phyloP scores from a whole-genome alignment of 2,329 filamentous ascomycete species.

The Neofusicoccum laricinum region DNA sequence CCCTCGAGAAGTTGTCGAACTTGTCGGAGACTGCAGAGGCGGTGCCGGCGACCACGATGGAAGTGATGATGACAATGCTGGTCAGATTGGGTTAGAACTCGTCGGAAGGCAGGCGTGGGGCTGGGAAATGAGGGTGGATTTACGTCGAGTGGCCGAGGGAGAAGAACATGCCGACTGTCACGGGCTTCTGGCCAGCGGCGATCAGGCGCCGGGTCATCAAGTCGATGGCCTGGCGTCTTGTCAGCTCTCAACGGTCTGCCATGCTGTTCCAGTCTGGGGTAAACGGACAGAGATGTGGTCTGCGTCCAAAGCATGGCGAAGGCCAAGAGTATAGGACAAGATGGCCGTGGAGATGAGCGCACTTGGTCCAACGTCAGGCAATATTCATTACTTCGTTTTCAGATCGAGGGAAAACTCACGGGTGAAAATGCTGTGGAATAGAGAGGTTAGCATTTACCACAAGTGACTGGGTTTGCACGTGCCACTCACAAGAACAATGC shows the following conservation, averaged over 20 bases:
- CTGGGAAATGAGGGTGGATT: slow-evolving; percentile 12
- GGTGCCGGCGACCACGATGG: slow-evolving; percentile 86
- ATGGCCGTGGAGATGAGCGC: slow-evolving; percentile 75
- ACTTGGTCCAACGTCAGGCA: slow-evolving; percentile 30
- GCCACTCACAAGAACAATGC: slow-evolving; percentile 52
- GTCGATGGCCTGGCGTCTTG: slow-evolving; percentile 68
- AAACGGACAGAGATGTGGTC: slow-evolving; percentile 69
- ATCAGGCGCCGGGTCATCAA: slow-evolving; percentile 89
- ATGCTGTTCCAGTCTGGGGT: neutral
- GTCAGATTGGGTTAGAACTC: neutral
- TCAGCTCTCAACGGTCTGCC: neutral
- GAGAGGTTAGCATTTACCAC: neutral
- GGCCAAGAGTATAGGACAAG: slow-evolving; percentile 81
- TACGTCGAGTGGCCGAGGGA: slow-evolving; percentile 85
- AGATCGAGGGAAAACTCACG: slow-evolving; percentile 14
- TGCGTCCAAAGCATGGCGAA: slow-evolving; percentile 95
- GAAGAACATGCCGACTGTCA: slow-evolving; percentile 93
- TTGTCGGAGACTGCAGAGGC: slow-evolving; percentile 76
- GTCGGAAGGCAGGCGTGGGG: too few relatives aligned
- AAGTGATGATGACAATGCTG: slow-evolving; percentile 81
- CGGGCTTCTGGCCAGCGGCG: slow-evolving; percentile 78
- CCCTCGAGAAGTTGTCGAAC: slow-evolving; percentile 74
- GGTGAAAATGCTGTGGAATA: slow-evolving; percentile 29
- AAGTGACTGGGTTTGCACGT: neutral
- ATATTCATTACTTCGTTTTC: neutral